phyloP scores from a whole-genome alignment of 768 basidiomycete species.

The Asterophora lycoperdoides region DNA sequence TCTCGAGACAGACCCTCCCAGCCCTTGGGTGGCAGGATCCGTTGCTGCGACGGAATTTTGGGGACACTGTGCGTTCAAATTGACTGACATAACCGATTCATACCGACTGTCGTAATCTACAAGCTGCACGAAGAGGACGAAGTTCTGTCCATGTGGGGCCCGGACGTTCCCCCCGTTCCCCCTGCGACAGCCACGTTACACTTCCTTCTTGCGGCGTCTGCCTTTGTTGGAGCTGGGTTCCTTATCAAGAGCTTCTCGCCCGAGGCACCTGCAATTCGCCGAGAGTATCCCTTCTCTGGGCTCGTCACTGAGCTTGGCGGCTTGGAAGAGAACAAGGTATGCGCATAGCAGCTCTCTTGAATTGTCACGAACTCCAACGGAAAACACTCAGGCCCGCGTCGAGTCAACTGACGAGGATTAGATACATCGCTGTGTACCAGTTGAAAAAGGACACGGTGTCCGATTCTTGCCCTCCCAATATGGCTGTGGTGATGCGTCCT shows the following conservation, averaged over 20 bases:
- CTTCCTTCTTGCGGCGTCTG: conserved; percentile 55
- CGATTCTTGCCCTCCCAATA: too few relatives aligned
- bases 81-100: conserved; percentile 9
- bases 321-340: conserved; percentile 71
- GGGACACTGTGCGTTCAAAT: conserved; percentile 54
- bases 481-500: too few relatives aligned
- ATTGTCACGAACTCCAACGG: conserved; percentile 3
- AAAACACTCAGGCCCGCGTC: conserved; percentile 22
- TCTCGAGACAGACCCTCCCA: conserved; percentile 60
- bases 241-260: conserved; percentile 55
- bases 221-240: conserved; percentile 63
- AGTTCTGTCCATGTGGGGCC: conserved; percentile 83
- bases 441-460: not conserved
- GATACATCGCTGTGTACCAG: conserved; percentile 2
- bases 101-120: conserved; percentile 4
- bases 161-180: conserved; percentile 62
- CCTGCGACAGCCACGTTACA: conserved; percentile 61
- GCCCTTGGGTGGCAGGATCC: conserved; percentile 73
- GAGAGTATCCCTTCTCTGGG: conserved; percentile 75
- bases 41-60: conserved; percentile 76
- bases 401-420: conserved; percentile 21
- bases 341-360: conserved; percentile 14
- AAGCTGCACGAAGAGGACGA: conserved; percentile 83
- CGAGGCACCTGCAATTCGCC: conserved; percentile 60
- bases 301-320: conserved; percentile 77